Conservation (phyloP, 2,329 filamentous ascomycete genomes). For the Alternaria consortialis region DNA sequence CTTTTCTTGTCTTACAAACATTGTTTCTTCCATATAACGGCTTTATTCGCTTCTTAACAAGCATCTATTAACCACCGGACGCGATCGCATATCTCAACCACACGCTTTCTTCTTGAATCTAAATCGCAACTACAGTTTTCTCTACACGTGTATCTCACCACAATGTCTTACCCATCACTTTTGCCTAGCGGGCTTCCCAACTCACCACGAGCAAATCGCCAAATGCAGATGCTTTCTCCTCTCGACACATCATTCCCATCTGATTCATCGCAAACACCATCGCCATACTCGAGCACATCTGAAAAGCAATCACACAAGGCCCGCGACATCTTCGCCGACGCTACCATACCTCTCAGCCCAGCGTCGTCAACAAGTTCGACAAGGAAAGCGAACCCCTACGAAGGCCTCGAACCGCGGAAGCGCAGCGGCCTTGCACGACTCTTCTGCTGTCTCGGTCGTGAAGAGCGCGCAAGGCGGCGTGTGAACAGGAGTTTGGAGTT, state of each 20-base stretch:
- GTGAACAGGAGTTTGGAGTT: slow-evolving; percentile 33
- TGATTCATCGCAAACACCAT: slow-evolving; percentile 17
- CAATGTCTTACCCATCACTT: slow-evolving; percentile 30
- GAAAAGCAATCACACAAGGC: slow-evolving; percentile 26
- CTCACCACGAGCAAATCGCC: slow-evolving; percentile 34
- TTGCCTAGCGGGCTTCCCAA: slow-evolving; percentile 33
- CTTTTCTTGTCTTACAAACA: slow-evolving; percentile 27
- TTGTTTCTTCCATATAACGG: slow-evolving; percentile 20
- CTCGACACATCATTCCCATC: slow-evolving; percentile 33
- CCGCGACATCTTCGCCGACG: slow-evolving; percentile 45
- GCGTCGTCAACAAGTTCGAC: slow-evolving; percentile 25
- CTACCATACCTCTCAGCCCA: slow-evolving; percentile 47
- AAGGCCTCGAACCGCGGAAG: slow-evolving; percentile 40
- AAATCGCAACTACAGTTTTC: background rate
- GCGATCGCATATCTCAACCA: slow-evolving; percentile 12
- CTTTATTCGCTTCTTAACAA: slow-evolving; percentile 15
- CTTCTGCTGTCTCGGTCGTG: slow-evolving; percentile 47
- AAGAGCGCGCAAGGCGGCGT: slow-evolving; percentile 40
- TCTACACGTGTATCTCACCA: slow-evolving; percentile 1
- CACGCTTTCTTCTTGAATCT: background rate
- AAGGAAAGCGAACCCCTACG: slow-evolving; percentile 29
- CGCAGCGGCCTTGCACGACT: slow-evolving; percentile 42
- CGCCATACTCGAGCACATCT: slow-evolving; percentile 25
- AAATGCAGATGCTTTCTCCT: slow-evolving; percentile 29
- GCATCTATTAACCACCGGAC: slow-evolving; percentile 14